phyloP scores from a whole-genome alignment of 352 stramenopile genomes.

The Phytophthora idaei region DNA sequence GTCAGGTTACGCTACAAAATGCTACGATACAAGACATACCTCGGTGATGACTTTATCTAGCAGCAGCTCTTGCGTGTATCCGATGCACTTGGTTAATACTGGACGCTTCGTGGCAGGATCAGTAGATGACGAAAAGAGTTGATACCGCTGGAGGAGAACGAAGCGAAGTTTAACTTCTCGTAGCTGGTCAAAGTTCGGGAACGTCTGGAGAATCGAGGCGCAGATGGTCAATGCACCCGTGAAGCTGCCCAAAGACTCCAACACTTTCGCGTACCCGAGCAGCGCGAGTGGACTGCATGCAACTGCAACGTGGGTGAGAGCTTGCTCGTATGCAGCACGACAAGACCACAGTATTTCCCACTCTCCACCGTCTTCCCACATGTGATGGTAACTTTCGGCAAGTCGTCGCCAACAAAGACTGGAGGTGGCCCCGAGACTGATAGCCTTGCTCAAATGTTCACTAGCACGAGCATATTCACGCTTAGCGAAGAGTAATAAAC shows the following conservation, averaged over 20 bases:
- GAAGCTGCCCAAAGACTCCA: slow-evolving; percentile 60
- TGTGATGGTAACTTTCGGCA: slow-evolving; percentile 57
- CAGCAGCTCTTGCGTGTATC: slow-evolving; percentile 54
- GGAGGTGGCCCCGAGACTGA: slow-evolving; percentile 50
- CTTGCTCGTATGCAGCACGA: slow-evolving; percentile 61
- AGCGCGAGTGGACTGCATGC: slow-evolving; percentile 52
- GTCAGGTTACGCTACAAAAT: neutral
- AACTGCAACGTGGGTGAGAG: slow-evolving; percentile 55
- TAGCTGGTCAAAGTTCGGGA: slow-evolving; percentile 51
- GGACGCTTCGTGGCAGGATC: slow-evolving; percentile 24
- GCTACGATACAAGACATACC: slow-evolving; percentile 14
- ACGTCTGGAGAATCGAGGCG: slow-evolving; percentile 56
- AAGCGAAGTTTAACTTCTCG: slow-evolving; percentile 53
- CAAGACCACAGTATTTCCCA: slow-evolving; percentile 74
- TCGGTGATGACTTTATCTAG: slow-evolving; percentile 45
- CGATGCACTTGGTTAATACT: slow-evolving; percentile 54
- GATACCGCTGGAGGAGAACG: slow-evolving; percentile 62
- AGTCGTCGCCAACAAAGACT: slow-evolving; percentile 61
- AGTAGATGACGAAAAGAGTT: slow-evolving; percentile 40
- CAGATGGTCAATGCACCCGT: slow-evolving; percentile 50
- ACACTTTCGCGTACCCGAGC: slow-evolving; percentile 56
- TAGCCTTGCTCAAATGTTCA: slow-evolving; percentile 53
- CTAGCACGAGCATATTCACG: slow-evolving; percentile 46
- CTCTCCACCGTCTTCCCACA: slow-evolving; percentile 50
- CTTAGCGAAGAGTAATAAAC: slow-evolving; percentile 51